A percentile compares a stretch with the other conserved stretches of the same genome.
Evolutionary conservation across 345 rosid genomes (phyloP).

Genomic region (Heritiera littoralis): DNA sequence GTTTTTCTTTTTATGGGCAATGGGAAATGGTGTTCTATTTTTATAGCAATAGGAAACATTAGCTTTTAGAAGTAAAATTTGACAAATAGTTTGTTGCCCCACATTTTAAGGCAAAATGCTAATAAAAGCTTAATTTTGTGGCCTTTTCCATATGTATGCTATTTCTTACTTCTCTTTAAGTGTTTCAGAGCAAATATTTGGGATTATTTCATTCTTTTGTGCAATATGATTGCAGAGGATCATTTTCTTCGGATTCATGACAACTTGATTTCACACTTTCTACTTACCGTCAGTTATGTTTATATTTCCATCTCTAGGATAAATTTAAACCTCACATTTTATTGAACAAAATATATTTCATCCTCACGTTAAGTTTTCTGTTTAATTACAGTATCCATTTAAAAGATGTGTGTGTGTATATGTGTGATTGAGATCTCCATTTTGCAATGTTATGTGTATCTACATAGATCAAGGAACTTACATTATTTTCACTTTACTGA

Average conservation of each 20-base stretch:
- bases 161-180: background rate
- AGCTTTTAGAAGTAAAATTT: background rate
- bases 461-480: background rate
- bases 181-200: background rate
- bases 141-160: background rate
- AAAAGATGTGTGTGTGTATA: too few species aligned
- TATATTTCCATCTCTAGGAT: background rate
- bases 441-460: too few species aligned
- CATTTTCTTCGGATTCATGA: background rate
- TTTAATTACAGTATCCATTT: background rate
- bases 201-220: background rate
- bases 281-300: background rate
- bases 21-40: background rate
- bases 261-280: background rate
- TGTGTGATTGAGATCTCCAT: background rate
- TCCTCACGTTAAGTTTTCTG: background rate
- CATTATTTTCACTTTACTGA: constrained; percentile 34
- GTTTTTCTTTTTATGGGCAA: background rate
- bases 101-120: background rate
- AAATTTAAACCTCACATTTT: background rate
- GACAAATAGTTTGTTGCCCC: background rate
- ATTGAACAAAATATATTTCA: background rate
- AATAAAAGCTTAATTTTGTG: background rate
- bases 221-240: background rate
- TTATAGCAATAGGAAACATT: background rate